phyloP scores from a whole-genome alignment of 2,329 filamentous ascomycete genomes.

The Penicillium sp. region DNA sequence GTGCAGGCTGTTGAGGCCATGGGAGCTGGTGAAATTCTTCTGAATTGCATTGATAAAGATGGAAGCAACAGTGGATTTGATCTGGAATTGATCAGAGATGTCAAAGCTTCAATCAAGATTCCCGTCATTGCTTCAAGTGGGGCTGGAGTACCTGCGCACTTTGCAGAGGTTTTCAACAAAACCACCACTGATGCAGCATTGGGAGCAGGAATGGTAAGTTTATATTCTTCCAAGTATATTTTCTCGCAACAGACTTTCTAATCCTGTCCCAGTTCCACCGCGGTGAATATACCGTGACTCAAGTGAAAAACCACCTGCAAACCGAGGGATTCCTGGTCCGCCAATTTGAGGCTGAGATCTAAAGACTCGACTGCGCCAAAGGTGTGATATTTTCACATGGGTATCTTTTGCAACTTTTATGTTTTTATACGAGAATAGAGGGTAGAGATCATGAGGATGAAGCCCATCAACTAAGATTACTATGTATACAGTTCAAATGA shows the following conservation, averaged over 20 bases:
- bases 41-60: conserved; percentile 98
- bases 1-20: conserved; percentile 89
- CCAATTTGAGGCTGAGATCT: conserved; percentile 61
- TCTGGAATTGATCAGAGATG: conserved; percentile 82
- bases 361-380: neutral
- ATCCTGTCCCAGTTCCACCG: conserved; percentile 69
- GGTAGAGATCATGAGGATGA: neutral
- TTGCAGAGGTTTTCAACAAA: conserved; percentile 82
- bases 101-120: conserved; percentile 83
- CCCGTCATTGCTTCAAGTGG: conserved; percentile 95
- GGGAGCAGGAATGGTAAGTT: conserved; percentile 81
- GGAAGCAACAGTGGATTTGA: conserved; percentile 95
- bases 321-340: conserved; percentile 74
- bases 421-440: neutral
- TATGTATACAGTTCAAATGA: neutral
- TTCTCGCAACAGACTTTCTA: conserved; percentile 8
- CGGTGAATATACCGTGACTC: conserved; percentile 87
- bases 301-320: conserved; percentile 83
- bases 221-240: neutral
- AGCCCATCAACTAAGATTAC: neutral
- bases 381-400: neutral
- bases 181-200: conserved; percentile 89
- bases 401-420: neutral
- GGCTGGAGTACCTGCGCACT: conserved; percentile 83
- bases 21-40: conserved; percentile 88